Conservation (phyloP, 495 filamentous ascomycete species). For the Friedmanniomyces simplex region DNA sequence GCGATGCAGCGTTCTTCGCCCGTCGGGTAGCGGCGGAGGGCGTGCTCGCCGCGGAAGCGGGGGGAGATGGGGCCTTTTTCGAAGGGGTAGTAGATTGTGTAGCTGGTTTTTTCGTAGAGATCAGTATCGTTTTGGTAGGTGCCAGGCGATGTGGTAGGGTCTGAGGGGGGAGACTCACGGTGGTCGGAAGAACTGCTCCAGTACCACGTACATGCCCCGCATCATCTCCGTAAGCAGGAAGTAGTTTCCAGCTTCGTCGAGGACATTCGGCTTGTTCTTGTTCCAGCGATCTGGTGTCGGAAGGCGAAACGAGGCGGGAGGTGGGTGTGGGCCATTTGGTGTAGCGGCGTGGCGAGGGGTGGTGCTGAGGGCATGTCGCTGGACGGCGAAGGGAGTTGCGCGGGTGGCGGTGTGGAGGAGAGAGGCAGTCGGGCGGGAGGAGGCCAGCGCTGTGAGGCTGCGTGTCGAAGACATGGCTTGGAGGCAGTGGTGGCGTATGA, state of each 20-base stretch:
- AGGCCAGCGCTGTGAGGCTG: slow-evolving; percentile 24
- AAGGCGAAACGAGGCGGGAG: slow-evolving; percentile 72
- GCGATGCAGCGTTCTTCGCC: slow-evolving; percentile 98
- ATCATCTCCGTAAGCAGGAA: slow-evolving; percentile 92
- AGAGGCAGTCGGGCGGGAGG: slow-evolving; percentile 14
- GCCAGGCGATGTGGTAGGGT: background rate
- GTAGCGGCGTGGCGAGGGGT: background rate
- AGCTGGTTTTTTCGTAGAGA: slow-evolving; percentile 43
- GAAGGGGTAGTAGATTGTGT: slow-evolving; percentile 97
- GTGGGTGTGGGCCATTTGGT: slow-evolving; percentile 54
- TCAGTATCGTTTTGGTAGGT: background rate
- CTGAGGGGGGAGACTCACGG: slow-evolving; percentile 46
- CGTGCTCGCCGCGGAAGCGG: slow-evolving; percentile 94
- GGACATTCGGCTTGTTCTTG: slow-evolving; percentile 53
- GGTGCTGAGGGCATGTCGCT: background rate
- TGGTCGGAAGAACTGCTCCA: slow-evolving; percentile 97
- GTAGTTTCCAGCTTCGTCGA: slow-evolving; percentile 80
- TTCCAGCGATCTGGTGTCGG: slow-evolving; percentile 59
- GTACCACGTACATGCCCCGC: slow-evolving; percentile 91
- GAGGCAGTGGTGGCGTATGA: background rate
- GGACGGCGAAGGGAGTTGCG: background rate
- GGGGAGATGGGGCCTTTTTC: slow-evolving; percentile 98
- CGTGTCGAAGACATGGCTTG: background rate
- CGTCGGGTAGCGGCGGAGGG: slow-evolving; percentile 86
- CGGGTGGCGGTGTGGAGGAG: slow-evolving; percentile 2